Conservation (phyloP, 2,329 filamentous ascomycete species). For the Tolypocladium pustulatum region DNA sequence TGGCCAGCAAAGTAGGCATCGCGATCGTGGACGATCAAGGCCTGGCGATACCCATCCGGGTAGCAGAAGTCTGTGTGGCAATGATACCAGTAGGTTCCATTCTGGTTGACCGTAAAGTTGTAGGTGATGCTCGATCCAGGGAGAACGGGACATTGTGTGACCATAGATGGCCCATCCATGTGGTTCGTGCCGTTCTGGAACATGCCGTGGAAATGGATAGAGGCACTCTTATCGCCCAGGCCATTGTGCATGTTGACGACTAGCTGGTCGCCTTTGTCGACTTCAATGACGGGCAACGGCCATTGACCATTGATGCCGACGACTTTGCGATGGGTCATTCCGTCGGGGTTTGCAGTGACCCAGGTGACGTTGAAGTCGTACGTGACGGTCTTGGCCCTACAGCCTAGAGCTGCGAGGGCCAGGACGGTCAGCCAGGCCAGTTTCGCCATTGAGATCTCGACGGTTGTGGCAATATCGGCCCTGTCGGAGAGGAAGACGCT, state of each 20-base stretch:
- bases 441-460: background rate
- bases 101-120: slow-evolving; percentile 44
- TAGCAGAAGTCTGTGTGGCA: slow-evolving; percentile 27
- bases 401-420: background rate
- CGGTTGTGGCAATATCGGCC: background rate
- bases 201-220: slow-evolving; percentile 51
- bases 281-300: slow-evolving; percentile 50
- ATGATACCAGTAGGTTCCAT: slow-evolving; percentile 55
- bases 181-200: slow-evolving; percentile 44
- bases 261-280: slow-evolving; percentile 40
- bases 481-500: background rate
- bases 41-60: slow-evolving; percentile 25
- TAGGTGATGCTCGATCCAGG: background rate
- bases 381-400: background rate
- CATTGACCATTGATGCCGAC: slow-evolving; percentile 58
- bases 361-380: background rate
- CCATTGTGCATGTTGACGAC: slow-evolving; percentile 37
- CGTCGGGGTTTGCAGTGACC: slow-evolving; percentile 28
- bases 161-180: slow-evolving; percentile 49
- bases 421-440: background rate
- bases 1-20: background rate
- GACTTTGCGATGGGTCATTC: slow-evolving; percentile 39
- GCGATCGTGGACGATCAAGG: slow-evolving; percentile 33
- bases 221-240: slow-evolving; percentile 36
- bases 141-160: slow-evolving; percentile 16